Evolutionary conservation across 2,329 filamentous ascomycete species (phyloP).

Genomic region (Sarocladiaceae sp.): DNA sequence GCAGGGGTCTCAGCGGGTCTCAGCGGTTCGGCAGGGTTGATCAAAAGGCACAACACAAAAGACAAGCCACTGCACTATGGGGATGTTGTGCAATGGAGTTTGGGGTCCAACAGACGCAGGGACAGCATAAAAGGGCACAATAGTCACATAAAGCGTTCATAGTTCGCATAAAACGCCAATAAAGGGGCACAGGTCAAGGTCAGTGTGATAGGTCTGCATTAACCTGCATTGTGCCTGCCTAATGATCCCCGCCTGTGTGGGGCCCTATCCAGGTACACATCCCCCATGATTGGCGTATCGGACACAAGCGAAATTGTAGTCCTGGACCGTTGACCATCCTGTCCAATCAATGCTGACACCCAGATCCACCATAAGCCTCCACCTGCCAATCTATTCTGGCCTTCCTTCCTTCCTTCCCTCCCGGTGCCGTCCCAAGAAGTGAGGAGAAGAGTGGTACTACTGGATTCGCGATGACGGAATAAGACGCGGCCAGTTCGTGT

Average conservation of each 20-base stretch:
- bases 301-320: neutral
- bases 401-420: neutral
- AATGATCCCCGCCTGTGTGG: neutral
- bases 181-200: neutral
- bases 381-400: neutral
- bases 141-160: neutral
- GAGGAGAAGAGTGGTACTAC: neutral
- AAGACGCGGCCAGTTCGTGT: too few relatives aligned
- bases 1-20: constrained; percentile 5
- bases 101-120: neutral
- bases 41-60: neutral
- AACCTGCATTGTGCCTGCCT: neutral
- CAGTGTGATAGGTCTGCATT: constrained; percentile 1
- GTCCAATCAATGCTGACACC: neutral
- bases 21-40: neutral
- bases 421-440: neutral
- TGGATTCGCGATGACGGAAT: too few relatives aligned
- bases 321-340: neutral
- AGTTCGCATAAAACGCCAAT: neutral
- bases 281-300: constrained; percentile 4
- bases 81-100: neutral
- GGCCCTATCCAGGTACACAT: neutral
- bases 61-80: neutral
- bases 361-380: neutral
- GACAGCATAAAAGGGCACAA: neutral